A percentile compares a stretch with the other conserved stretches of the same genome.
Evolutionary conservation across 2,329 filamentous ascomycete species (phyloP).

Genomic region (Arachnomyces sp.): DNA sequence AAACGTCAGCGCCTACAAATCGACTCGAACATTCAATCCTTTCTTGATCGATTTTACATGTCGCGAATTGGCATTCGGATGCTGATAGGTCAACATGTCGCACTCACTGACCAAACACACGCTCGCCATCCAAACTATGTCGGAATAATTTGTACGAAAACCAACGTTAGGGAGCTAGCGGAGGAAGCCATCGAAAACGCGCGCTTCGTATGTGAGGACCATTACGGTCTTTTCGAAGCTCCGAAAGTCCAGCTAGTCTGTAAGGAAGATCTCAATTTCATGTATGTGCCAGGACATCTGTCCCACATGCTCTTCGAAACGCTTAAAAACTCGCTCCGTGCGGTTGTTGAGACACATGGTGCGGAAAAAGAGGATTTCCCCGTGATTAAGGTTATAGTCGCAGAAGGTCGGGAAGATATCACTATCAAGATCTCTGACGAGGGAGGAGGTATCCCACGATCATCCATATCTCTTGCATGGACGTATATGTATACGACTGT

Average conservation of each 20-base stretch:
- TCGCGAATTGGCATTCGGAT: conserved; percentile 97
- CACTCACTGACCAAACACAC: conserved; percentile 85
- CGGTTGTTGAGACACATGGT: conserved; percentile 90
- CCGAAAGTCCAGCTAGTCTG: conserved; percentile 96
- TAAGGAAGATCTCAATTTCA: conserved; percentile 89
- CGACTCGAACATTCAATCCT: conserved; percentile 92
- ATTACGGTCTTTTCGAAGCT: conserved; percentile 94
- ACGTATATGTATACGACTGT: conserved; percentile 99
- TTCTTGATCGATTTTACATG: conserved; percentile 99
- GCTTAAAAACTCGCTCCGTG: conserved; percentile 93
- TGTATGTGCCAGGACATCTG: conserved; percentile 98
- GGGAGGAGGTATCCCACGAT: conserved; percentile 88
- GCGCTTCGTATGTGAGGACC: conserved; percentile 97
- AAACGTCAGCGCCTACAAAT: conserved; percentile 96
- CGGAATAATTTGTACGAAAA: conserved; percentile 98
- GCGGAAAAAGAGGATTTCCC: conserved; percentile 94
- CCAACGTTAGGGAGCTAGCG: conserved; percentile 88
- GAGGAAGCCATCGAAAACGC: conserved; percentile 98
- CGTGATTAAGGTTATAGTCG: conserved; percentile 93
- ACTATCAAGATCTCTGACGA: conserved; percentile 98
- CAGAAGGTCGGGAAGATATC: conserved; percentile 96
- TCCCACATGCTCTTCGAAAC: conserved; percentile 99
- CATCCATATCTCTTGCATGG: conserved; percentile 94
- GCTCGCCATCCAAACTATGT: conserved; percentile 89
- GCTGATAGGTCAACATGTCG: conserved; percentile 98